Percentiles rank a stretch among this genome's conserved stretches.
Conservation (phyloP, 495 filamentous ascomycete species). For the Neurospora sp. region DNA sequence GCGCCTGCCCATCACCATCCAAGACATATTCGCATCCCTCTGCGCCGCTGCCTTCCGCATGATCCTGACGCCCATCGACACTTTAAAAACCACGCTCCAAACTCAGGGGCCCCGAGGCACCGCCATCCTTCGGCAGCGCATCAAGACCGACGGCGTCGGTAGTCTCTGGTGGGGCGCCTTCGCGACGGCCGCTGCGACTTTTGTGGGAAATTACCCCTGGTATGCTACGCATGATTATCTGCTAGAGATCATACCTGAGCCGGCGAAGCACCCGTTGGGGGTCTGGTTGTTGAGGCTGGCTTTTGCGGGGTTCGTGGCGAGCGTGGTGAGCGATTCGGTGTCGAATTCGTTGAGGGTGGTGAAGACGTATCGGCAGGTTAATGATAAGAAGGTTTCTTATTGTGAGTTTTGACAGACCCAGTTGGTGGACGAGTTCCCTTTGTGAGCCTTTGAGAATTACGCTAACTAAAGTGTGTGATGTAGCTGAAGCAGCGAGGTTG, state of each 20-base stretch:
- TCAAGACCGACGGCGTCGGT: conserved; percentile 22
- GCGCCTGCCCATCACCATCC: conserved; percentile 15
- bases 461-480: background rate
- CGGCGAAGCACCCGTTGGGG: conserved; percentile 12
- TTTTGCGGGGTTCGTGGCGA: conserved; percentile 25
- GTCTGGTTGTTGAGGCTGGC: conserved; percentile 23
- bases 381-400: conserved; percentile 23
- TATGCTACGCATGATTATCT: conserved; percentile 25
- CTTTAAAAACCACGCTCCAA: conserved; percentile 27
- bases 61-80: conserved; percentile 26
- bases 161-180: conserved; percentile 28
- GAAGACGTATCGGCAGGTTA: conserved; percentile 27
- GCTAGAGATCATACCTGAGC: conserved; percentile 13
- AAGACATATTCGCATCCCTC: conserved; percentile 24
- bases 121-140: conserved; percentile 20
- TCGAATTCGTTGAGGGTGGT: conserved; percentile 26
- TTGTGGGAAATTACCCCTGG: conserved; percentile 28
- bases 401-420: conserved; percentile 9
- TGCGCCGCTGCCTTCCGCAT: conserved; percentile 25
- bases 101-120: conserved; percentile 20
- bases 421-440: background rate
- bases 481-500: conserved; percentile 20
- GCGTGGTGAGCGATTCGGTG: conserved; percentile 21
- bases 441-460: background rate
- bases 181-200: conserved; percentile 24